These are phyloP conservation scores for Thelonectria discophora DNA, from an alignment of 2,329 filamentous ascomycete genomes.

Conservation along the genomic window DNA sequence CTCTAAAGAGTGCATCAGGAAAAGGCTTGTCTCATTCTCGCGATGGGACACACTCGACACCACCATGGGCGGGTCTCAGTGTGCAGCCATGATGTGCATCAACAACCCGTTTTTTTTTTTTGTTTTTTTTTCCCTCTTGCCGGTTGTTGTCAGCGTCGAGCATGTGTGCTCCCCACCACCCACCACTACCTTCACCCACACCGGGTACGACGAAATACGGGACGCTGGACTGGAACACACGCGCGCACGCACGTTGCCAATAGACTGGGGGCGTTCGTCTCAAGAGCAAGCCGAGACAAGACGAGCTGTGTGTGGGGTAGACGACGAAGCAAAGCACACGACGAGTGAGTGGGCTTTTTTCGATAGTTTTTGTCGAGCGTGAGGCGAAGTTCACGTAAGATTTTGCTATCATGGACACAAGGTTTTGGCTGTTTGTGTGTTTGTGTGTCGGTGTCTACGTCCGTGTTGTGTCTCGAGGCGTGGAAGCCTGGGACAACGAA, in stretches of 20 bases:
- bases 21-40: neutral
- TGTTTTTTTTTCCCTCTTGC: neutral
- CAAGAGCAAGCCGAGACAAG: conserved; percentile 27
- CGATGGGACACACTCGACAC: no score
- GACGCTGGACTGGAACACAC: no score
- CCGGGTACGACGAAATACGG: conserved; percentile 12
- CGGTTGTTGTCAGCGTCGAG: neutral
- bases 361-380: neutral
- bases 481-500: neutral
- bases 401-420: neutral
- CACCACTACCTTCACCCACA: conserved; percentile 26
- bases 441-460: no score
- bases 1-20: neutral
- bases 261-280: conserved; percentile 34
- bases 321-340: conserved; percentile 7
- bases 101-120: conserved; percentile 3
- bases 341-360: neutral
- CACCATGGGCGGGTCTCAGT: conserved; percentile 16
- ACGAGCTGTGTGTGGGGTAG: conserved; percentile 35
- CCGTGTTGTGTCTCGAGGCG: neutral
- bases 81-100: conserved; percentile 27
- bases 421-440: neutral
- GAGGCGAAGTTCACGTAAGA: conserved; percentile 3
- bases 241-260: neutral
- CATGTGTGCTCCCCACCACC: conserved; percentile 11